Evolutionary conservation across 2,329 filamentous ascomycete species (phyloP).

Genomic region (Cryoendolithus antarcticus): DNA sequence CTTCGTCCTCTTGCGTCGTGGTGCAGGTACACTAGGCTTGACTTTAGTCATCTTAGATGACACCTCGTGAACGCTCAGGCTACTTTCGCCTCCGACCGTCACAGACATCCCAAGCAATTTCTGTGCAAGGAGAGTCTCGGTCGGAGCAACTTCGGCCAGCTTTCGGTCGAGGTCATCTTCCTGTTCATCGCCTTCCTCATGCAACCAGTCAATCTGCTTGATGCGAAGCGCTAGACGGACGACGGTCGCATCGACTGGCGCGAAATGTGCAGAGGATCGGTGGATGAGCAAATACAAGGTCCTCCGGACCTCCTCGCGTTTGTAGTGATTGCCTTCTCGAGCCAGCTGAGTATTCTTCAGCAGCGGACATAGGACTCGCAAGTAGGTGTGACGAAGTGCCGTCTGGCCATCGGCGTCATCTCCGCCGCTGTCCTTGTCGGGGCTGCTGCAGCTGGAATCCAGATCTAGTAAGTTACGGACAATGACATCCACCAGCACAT

Average conservation of each 20-base stretch:
- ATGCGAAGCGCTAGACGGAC: slow-evolving; percentile 66
- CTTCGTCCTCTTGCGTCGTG: slow-evolving; percentile 45
- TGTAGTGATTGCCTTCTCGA: slow-evolving; percentile 72
- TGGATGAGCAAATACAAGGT: slow-evolving; percentile 56
- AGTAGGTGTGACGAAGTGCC: slow-evolving; percentile 77
- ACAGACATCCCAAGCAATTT: slow-evolving; percentile 62
- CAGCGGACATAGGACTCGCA: slow-evolving; percentile 82
- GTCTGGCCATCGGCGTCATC: slow-evolving; percentile 20
- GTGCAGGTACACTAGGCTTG: slow-evolving; percentile 71
- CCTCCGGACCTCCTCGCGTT: slow-evolving; percentile 68
- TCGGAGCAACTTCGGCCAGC: slow-evolving; percentile 15
- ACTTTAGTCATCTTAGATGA: slow-evolving; percentile 57
- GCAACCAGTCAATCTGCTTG: slow-evolving; percentile 26
- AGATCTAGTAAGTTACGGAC: slow-evolving; percentile 94
- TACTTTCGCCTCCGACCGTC: slow-evolving; percentile 56
- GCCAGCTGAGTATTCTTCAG: slow-evolving; percentile 84
- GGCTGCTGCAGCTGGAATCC: slow-evolving; percentile 56
- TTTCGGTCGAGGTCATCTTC: slow-evolving; percentile 16
- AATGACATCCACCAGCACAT: slow-evolving; percentile 88
- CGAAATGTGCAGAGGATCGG: slow-evolving; percentile 50
- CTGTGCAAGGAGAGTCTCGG: slow-evolving; percentile 25
- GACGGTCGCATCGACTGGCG: slow-evolving; percentile 69
- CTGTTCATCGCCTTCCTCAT: slow-evolving; percentile 20
- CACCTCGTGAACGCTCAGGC: slow-evolving; percentile 63
- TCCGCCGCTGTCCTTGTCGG: slow-evolving; percentile 8